phyloP scores from a whole-genome alignment of 116 monocot genomes.

The Cymodocea nodosa region DNA sequence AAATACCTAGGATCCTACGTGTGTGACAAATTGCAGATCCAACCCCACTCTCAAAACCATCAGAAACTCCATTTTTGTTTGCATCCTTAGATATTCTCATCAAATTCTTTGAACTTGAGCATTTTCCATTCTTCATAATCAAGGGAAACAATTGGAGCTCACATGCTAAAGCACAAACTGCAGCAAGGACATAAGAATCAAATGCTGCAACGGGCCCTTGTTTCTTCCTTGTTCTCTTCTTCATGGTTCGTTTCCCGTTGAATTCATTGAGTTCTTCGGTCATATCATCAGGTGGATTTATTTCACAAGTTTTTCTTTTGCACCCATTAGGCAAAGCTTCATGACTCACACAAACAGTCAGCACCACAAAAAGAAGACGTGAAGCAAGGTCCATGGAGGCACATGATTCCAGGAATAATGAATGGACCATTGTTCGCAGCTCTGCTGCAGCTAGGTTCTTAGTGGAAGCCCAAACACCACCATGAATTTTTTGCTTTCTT shows the following conservation, averaged over 20 bases:
- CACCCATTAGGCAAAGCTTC: conserved; percentile 88
- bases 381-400: conserved; percentile 94
- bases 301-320: conserved; percentile 63
- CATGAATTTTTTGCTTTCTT: conserved; percentile 37
- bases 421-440: conserved; percentile 89
- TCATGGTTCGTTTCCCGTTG: conserved; percentile 28
- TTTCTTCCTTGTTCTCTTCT: conserved; percentile 39
- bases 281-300: conserved; percentile 22
- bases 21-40: conserved; percentile 66
- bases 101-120: conserved; percentile 24
- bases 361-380: conserved; percentile 83
- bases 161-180: conserved; percentile 88
- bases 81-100: conserved; percentile 20
- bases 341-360: conserved; percentile 91
- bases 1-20: conserved; percentile 76
- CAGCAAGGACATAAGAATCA: conserved; percentile 92
- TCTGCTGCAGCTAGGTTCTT: conserved; percentile 89
- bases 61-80: conserved; percentile 39
- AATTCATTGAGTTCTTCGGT: conserved; percentile 19
- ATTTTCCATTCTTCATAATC: conserved; percentile 46
- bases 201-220: conserved; percentile 91
- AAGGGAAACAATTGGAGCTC: conserved; percentile 92
- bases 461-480: conserved; percentile 44
- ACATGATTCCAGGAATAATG: conserved; percentile 84
- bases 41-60: conserved; percentile 46